A percentile compares a stretch with the other conserved stretches of the same genome.
Evolutionary conservation across 805 yeast genomes (phyloP).

Genomic region (Zygotorulaspora sp.): DNA sequence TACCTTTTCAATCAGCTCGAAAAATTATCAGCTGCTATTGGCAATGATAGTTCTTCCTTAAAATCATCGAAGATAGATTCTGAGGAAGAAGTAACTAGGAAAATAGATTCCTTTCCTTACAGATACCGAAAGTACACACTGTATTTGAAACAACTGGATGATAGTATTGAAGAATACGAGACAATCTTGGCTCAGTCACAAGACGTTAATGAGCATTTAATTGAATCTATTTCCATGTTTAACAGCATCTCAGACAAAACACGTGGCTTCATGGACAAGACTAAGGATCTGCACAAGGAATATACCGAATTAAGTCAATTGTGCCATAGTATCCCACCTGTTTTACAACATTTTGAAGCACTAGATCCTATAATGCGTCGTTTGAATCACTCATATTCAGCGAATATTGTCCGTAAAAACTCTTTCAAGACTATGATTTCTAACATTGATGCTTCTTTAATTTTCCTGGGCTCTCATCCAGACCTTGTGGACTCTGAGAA

Average conservation of each 20-base stretch:
- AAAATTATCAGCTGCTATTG: slow-evolving; percentile 16
- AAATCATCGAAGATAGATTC: not conserved
- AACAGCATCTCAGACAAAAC: slow-evolving; percentile 31
- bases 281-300: slow-evolving; percentile 42
- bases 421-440: slow-evolving; percentile 50
- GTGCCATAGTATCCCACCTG: slow-evolving; percentile 54
- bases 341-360: slow-evolving; percentile 61
- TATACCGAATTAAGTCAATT: slow-evolving; percentile 47
- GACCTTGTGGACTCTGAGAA: slow-evolving; percentile 67
- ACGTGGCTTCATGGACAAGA: slow-evolving; percentile 41
- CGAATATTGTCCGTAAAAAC: slow-evolving; percentile 52
- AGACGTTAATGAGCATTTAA: slow-evolving; percentile 30
- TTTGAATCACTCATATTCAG: slow-evolving; percentile 66
- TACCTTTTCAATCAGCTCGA: slow-evolving; percentile 23
- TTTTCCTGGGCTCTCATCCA: slow-evolving; percentile 49
- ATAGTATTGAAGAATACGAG: slow-evolving; percentile 39
- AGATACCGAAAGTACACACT: slow-evolving; percentile 19
- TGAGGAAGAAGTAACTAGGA: not conserved
- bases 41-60: not conserved
- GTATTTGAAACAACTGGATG: slow-evolving; percentile 28
- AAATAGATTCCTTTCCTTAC: not conserved
- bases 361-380: slow-evolving; percentile 65
- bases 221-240: slow-evolving; percentile 33
- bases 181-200: slow-evolving; percentile 38
- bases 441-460: slow-evolving; percentile 63